Evolutionary conservation across 257 asterid species (phyloP).

Genomic region (Ligustrum vulgare): DNA sequence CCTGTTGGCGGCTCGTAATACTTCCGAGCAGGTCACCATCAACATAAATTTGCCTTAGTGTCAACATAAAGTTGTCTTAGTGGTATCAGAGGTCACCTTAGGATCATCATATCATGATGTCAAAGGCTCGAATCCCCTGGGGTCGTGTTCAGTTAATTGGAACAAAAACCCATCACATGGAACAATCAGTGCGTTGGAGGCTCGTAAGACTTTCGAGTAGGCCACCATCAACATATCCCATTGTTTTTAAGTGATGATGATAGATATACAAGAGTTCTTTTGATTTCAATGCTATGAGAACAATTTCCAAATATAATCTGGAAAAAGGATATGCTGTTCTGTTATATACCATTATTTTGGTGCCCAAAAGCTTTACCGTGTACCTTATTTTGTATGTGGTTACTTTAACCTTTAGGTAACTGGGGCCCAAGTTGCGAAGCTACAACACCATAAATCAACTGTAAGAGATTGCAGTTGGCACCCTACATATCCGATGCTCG

Average conservation of each 20-base stretch:
- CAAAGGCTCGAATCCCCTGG: no score
- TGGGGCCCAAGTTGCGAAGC: slow-evolving; percentile 64
- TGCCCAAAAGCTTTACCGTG: not conserved
- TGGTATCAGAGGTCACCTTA: no score
- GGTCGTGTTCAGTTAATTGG: no score
- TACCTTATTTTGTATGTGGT: not conserved
- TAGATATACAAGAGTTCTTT: not conserved
- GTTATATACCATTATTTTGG: not conserved
- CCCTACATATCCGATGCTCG: slow-evolving; percentile 72
- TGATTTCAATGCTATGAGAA: not conserved
- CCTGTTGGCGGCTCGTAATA: not conserved
- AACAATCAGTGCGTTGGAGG: no score
- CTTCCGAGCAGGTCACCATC: no score
- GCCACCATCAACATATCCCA: no score
- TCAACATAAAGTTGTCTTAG: no score
- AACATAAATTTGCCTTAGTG: no score
- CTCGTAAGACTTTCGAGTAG: no score
- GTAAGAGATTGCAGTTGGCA: slow-evolving; percentile 92
- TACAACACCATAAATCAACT: slow-evolving; percentile 62
- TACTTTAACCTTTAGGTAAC: slow-evolving; percentile 44
- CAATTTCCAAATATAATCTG: not conserved
- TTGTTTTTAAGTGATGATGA: not conserved
- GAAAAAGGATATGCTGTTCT: not conserved
- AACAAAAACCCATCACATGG: no score
- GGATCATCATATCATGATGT: no score